A percentile compares a stretch with the other conserved stretches of the same genome.
Conservation (phyloP, 768 basidiomycete genomes). For the Clavulina sp. region DNA sequence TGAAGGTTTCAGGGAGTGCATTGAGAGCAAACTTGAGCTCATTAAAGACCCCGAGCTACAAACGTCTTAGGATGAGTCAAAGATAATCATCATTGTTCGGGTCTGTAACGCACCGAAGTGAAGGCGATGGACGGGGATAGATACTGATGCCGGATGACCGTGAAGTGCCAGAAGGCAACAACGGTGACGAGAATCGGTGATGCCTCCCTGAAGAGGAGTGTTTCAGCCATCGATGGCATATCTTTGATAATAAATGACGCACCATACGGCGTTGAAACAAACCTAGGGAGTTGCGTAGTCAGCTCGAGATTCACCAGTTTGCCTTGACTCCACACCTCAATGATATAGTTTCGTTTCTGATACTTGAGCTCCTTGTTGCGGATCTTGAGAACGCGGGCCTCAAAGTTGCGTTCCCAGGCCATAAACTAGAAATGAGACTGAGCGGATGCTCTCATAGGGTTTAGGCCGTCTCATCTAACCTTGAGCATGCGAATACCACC, state of each 20-base stretch:
- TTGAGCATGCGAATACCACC: slow-evolving; percentile 88
- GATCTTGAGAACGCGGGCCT: slow-evolving; percentile 50
- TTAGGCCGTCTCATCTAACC: slow-evolving; percentile 15
- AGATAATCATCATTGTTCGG: neutral
- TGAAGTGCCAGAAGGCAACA: slow-evolving; percentile 40
- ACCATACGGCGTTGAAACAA: slow-evolving; percentile 40
- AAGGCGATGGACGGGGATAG: slow-evolving; percentile 79
- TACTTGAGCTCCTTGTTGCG: slow-evolving; percentile 68
- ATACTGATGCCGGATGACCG: slow-evolving; percentile 46
- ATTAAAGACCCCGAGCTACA: slow-evolving; percentile 41
- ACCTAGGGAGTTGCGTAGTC: slow-evolving; percentile 16
- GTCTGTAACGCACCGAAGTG: slow-evolving; percentile 26
- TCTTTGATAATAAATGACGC: slow-evolving; percentile 5
- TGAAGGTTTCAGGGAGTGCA: slow-evolving; percentile 78
- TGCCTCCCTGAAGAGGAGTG: slow-evolving; percentile 20
- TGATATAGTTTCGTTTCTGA: slow-evolving; percentile 71
- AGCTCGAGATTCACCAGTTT: too few species aligned
- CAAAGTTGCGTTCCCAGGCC: slow-evolving; percentile 89
- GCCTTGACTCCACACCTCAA: slow-evolving; percentile 36
- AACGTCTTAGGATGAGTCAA: neutral
- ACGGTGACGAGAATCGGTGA: slow-evolving; percentile 35
- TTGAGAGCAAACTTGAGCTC: slow-evolving; percentile 81
- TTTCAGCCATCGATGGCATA: neutral
- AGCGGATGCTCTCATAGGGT: neutral
- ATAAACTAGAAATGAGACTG: slow-evolving; percentile 41